Conservation (phyloP, 176 grass and related monocot genomes). For the Oryza glumipatula region DNA sequence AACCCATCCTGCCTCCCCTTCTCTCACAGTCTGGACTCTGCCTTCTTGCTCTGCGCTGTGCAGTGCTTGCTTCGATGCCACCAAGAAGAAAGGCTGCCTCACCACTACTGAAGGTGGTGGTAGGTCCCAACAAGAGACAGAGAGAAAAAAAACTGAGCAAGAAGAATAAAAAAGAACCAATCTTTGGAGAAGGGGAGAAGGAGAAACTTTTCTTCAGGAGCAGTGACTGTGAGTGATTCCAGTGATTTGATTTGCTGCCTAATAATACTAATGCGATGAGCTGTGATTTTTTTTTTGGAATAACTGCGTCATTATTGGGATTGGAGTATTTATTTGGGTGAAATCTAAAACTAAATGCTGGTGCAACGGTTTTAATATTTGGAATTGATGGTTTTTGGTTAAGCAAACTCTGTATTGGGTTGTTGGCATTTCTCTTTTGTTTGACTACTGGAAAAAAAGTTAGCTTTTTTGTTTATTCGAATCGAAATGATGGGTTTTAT, state of each 20-base stretch:
- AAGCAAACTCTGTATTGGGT: neutral
- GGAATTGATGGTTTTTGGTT: neutral
- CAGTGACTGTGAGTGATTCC: conserved; percentile 20
- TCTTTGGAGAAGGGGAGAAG: neutral
- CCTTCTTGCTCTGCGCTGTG: neutral
- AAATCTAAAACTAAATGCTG: neutral
- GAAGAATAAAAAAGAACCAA: neutral
- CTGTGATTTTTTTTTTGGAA: neutral
- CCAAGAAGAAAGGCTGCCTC: conserved; percentile 39
- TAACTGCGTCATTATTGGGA: neutral
- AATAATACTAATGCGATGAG: neutral
- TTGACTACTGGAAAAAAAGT: neutral
- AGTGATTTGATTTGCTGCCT: conserved; percentile 34
- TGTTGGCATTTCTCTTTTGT: neutral
- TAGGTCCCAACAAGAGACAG: conserved; percentile 27
- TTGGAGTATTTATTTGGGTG: neutral
- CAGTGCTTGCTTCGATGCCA: conserved; percentile 36
- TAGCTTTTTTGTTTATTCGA: neutral
- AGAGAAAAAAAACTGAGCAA: neutral
- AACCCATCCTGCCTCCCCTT: conserved; percentile 34
- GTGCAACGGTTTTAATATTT: neutral
- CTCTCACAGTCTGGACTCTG: neutral
- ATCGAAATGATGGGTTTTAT: neutral
- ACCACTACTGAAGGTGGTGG: conserved; percentile 8
- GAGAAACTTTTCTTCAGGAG: neutral